Percentiles rank a stretch among this genome's conserved stretches.
These are phyloP conservation scores for Penicillium griseofulvum DNA, from an alignment of 2,329 filamentous ascomycete genomes.

Conservation along the genomic window DNA sequence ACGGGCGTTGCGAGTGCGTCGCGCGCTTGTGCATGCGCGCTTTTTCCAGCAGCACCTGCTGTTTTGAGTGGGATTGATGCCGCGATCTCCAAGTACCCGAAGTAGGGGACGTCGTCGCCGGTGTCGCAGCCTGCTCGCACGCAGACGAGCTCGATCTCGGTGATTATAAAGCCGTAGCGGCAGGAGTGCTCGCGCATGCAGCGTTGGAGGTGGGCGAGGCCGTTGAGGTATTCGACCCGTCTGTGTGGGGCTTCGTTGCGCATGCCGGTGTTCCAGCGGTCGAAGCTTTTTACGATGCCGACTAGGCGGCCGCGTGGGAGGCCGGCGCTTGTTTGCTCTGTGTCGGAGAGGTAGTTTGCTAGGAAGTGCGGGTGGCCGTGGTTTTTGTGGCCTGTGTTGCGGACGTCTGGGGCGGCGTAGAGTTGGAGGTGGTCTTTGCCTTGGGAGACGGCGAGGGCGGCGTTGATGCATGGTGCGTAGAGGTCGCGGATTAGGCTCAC, in stretches of 20 bases:
- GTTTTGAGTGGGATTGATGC: constrained; percentile 56
- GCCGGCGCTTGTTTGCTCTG: constrained; percentile 48
- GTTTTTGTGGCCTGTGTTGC: constrained; percentile 37
- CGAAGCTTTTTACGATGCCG: constrained; percentile 85
- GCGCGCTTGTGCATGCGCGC: neutral
- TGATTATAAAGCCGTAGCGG: constrained; percentile 94
- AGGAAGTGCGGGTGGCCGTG: constrained; percentile 52
- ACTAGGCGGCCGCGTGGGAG: constrained; percentile 64
- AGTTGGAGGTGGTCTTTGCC: constrained; percentile 58
- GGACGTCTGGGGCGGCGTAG: constrained; percentile 41
- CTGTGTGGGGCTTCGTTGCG: constrained; percentile 79
- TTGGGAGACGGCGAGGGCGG: constrained; percentile 74
- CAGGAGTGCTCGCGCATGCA: constrained; percentile 92
- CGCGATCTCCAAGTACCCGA: constrained; percentile 80
- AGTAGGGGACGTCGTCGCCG: constrained; percentile 66
- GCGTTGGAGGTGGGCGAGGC: constrained; percentile 80
- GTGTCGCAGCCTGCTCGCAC: constrained; percentile 72
- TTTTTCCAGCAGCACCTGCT: constrained; percentile 28
- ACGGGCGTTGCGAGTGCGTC: constrained; percentile 32
- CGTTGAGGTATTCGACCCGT: constrained; percentile 83
- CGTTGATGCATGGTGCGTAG: constrained; percentile 84
- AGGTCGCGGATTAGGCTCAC: constrained; percentile 72
- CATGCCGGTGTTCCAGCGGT: constrained; percentile 95
- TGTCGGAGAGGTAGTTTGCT: constrained; percentile 54
- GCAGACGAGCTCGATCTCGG: constrained; percentile 89